Evolutionary conservation across 441 rosid species (phyloP), one percentile per base, ranked within the genome.

Genomic region (Arabidopsis hybrid): DNA sequence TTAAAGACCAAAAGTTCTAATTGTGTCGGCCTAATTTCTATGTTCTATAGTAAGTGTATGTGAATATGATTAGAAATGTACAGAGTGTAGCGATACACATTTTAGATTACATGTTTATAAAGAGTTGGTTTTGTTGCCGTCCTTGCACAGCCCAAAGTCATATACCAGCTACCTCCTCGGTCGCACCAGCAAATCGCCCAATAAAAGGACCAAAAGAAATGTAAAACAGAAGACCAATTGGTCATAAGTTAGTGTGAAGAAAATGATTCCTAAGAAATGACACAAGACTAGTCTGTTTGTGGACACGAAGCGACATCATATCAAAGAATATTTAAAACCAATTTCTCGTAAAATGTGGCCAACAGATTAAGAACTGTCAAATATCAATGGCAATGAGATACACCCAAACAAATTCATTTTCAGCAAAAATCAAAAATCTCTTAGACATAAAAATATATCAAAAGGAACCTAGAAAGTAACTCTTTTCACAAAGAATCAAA

Each of bases 221-320:
- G 31, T 18, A 16, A 50, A 60, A 52, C 16, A 59, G 18, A 52
- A 18, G 8, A 16, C 35, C 58, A 52, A 43, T 29, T 46, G 65
- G 74, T 62, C 9, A 43, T 35, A 38, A 57, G 69, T 75, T 45
- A 61, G 64, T 36, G 43, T 42, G 49, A 5, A 12, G 7, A 5
- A 38, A 8, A 57, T 38, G 10, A 73, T 46, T 65, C 55, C 53
- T 39, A 35, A 52, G 11, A n/a, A 60, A 26, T n/a, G 63, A 50
- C n/a, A 67, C 38, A 51, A 60, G 26, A 42, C 46, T 39, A 47
- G 59, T 58, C 53, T 50, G 39, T 74, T 51, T 60, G 49, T 42
- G 78, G 57, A 42, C 78, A 74, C 42, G 21, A 60, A 32, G 40
- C 8, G 18, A 66, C 10, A 74, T 67, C 39, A 49, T 36, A 58